These are phyloP conservation scores for Harringtonia aguacate DNA, from an alignment of 2,329 filamentous ascomycete genomes.

Conservation along the genomic window DNA sequence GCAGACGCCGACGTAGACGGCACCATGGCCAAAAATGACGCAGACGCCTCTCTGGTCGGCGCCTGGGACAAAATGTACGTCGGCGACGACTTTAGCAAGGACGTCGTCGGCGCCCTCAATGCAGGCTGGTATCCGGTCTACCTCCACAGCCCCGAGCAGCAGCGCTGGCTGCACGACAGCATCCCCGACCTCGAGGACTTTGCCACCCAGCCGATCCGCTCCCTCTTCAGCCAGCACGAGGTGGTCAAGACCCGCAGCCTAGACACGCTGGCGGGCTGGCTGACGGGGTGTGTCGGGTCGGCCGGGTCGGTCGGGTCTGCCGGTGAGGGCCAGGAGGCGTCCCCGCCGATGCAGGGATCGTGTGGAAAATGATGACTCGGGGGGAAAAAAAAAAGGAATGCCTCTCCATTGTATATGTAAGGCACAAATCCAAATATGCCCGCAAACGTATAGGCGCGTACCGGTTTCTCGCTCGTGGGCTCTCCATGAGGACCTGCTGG, in stretches of 20 bases:
- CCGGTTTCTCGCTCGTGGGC: no score
- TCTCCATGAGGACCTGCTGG: no score
- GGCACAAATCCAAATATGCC: no score
- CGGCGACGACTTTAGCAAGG: constrained; percentile 11
- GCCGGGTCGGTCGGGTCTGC: no score
- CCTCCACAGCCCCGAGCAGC: background rate
- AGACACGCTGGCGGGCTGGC: background rate
- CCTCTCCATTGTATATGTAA: no score
- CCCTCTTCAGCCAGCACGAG: background rate
- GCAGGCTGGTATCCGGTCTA: constrained; percentile 10
- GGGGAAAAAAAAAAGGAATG: no score
- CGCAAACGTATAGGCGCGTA: no score
- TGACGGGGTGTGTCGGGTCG: no score
- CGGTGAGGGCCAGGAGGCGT: no score
- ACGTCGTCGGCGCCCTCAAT: constrained; percentile 7
- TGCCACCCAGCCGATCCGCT: background rate
- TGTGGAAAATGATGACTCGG: no score
- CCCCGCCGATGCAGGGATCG: no score
- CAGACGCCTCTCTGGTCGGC: background rate
- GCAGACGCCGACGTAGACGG: background rate
- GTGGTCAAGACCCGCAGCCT: background rate
- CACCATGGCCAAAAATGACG: background rate
- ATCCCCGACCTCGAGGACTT: background rate
- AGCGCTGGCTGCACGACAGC: background rate
- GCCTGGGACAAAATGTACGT: constrained; percentile 11